phyloP scores from a whole-genome alignment of 2,329 filamentous ascomycete genomes.

The Parafenestella ontariensis region DNA sequence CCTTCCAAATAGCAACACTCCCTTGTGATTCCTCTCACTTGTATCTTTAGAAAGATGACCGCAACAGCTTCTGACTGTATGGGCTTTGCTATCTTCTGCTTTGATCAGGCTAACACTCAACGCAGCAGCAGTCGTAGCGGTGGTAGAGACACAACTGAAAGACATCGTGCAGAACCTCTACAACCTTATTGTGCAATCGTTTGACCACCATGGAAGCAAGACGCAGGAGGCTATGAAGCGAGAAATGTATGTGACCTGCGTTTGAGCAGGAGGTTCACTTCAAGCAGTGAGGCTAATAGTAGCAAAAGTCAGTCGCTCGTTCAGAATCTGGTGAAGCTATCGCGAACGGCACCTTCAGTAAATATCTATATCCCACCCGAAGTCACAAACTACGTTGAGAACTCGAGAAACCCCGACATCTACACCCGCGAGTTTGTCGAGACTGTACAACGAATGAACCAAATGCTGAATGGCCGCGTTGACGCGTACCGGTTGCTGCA shows the following conservation, averaged over 20 bases:
- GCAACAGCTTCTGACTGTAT: slow-evolving; percentile 12
- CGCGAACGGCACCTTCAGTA: slow-evolving; percentile 56
- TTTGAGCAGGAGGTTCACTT: neutral
- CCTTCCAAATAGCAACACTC: neutral
- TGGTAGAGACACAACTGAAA: slow-evolving; percentile 61
- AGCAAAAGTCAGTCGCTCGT: slow-evolving; percentile 58
- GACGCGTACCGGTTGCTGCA: slow-evolving; percentile 66
- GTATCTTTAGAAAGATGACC: slow-evolving; percentile 9
- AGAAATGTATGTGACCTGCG: slow-evolving; percentile 58
- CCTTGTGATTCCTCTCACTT: neutral
- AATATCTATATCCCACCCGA: slow-evolving; percentile 65
- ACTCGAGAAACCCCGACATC: slow-evolving; percentile 69
- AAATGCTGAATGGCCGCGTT: slow-evolving; percentile 66
- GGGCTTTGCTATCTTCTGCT: neutral
- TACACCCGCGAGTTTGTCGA: slow-evolving; percentile 72
- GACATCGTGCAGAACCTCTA: slow-evolving; percentile 68
- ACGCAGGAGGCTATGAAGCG: slow-evolving; percentile 65
- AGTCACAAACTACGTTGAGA: slow-evolving; percentile 68
- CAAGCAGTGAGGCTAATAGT: slow-evolving; percentile 1
- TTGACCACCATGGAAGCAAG: slow-evolving; percentile 65
- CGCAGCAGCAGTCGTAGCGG: slow-evolving; percentile 25
- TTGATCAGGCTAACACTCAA: slow-evolving; percentile 1
- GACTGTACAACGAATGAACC: slow-evolving; percentile 67
- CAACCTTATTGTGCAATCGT: slow-evolving; percentile 64
- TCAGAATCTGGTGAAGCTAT: slow-evolving; percentile 61